Conservation (phyloP, 2,329 filamentous ascomycete species). For the Colletotrichum lini region DNA sequence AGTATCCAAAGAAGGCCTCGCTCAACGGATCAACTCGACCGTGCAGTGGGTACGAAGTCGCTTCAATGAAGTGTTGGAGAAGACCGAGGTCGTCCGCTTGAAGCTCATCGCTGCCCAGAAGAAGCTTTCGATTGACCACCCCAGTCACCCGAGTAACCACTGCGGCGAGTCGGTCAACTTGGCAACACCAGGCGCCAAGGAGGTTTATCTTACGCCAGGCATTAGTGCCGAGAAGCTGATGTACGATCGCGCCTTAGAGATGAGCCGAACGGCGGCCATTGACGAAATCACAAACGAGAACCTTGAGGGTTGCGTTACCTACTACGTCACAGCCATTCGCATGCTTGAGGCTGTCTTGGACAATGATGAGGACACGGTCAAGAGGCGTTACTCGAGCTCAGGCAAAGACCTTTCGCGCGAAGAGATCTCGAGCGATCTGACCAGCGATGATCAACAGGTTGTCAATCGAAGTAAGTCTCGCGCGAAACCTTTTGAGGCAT, state of each 20-base stretch:
- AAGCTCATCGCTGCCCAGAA: conserved; percentile 90
- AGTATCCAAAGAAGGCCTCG: conserved; percentile 55
- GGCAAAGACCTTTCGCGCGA: conserved; percentile 60
- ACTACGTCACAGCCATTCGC: conserved; percentile 91
- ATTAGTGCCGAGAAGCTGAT: conserved; percentile 97
- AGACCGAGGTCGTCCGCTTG: conserved; percentile 92
- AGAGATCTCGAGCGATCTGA: conserved; percentile 63
- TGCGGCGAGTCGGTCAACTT: conserved; percentile 70
- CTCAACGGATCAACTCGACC: conserved; percentile 85
- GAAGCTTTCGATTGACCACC: conserved; percentile 86
- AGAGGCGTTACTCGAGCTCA: conserved; percentile 54
- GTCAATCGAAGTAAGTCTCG: conserved; percentile 77
- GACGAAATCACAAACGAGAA: conserved; percentile 96
- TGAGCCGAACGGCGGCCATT: conserved; percentile 94
- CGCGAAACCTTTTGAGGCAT: no score
- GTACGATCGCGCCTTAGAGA: conserved; percentile 97
- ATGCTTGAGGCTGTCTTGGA: conserved; percentile 97
- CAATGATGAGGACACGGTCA: conserved; percentile 74
- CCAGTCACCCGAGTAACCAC: conserved; percentile 87
- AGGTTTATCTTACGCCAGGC: conserved; percentile 87
- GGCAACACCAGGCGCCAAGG: conserved; percentile 78
- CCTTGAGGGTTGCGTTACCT: conserved; percentile 87
- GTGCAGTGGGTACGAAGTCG: conserved; percentile 95
- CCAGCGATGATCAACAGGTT: conserved; percentile 79
- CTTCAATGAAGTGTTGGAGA: conserved; percentile 98